These are phyloP conservation scores for Starmerella powellii DNA, from an alignment of 805 yeast genomes.

Conservation along the genomic window DNA sequence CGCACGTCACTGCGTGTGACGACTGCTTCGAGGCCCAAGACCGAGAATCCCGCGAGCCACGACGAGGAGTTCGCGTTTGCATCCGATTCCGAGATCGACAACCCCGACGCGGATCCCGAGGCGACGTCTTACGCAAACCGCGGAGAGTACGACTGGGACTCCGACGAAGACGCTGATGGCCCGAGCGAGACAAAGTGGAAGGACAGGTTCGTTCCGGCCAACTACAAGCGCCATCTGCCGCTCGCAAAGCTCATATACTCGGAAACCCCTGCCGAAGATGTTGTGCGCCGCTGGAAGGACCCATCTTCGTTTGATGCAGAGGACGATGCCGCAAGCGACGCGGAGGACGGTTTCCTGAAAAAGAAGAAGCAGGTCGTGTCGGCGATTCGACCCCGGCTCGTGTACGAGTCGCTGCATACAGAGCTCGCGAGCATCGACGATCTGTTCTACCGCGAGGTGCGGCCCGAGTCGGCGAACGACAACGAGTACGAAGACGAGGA, in stretches of 20 bases:
- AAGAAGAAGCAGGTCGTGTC: constrained; percentile 15
- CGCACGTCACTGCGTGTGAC: constrained; percentile 22
- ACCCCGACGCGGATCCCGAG: constrained; percentile 15
- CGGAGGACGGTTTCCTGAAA: constrained; percentile 29
- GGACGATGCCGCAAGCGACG: constrained; percentile 25
- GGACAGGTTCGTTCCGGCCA: constrained; percentile 40
- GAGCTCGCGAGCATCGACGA: constrained; percentile 21
- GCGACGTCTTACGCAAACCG: too few species aligned
- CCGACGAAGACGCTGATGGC: constrained; percentile 16
- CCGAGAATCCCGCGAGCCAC: constrained; percentile 6
- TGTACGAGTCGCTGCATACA: constrained; percentile 17
- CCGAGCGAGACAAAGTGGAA: constrained; percentile 28
- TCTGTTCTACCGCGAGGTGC: constrained; percentile 27
- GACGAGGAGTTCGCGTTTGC: constrained; percentile 18
- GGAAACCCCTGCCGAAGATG: constrained; percentile 54
- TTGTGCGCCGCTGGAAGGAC: constrained; percentile 25
- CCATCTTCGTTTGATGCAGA: constrained; percentile 22
- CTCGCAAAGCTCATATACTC: constrained; percentile 68
- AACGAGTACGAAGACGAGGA: constrained; percentile 30
- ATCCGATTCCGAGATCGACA: constrained; percentile 20
- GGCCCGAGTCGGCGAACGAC: constrained; percentile 20
- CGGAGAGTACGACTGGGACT: constrained; percentile 18
- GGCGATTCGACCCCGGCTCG: constrained; percentile 22
- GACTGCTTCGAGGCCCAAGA: neutral
- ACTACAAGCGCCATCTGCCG: constrained; percentile 53